phyloP scores from a whole-genome alignment of 306 rosid species.

The Cucurbita maxima region DNA sequence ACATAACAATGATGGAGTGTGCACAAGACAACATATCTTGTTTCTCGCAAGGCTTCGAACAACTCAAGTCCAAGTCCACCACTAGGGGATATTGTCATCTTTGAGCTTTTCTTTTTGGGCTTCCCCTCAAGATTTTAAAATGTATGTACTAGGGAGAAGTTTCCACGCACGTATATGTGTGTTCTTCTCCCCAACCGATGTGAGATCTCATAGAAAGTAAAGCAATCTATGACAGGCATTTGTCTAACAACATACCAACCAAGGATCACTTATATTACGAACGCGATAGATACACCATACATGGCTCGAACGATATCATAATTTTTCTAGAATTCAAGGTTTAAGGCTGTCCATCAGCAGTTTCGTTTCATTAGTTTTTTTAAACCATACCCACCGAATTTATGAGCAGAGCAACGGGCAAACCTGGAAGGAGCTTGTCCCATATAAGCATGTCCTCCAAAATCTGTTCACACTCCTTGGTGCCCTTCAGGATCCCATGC shows the following conservation, averaged over 20 bases:
- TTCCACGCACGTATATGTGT: no score
- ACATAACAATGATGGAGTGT: neutral
- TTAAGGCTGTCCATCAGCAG: neutral
- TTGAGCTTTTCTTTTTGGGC: accelerated
- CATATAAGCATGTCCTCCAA: slow-evolving; percentile 43
- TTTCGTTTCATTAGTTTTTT: neutral
- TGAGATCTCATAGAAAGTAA: neutral
- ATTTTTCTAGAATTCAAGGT: neutral
- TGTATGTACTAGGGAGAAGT: no score
- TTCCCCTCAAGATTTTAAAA: no score
- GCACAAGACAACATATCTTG: neutral
- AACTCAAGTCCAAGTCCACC: no score
- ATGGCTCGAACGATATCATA: neutral
- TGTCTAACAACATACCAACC: neutral
- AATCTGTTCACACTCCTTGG: slow-evolving; percentile 30
- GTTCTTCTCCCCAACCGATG: neutral
- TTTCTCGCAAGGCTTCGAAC: neutral
- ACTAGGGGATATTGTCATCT: no score
- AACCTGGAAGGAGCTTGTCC: slow-evolving; percentile 46
- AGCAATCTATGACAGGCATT: neutral
- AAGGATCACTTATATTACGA: neutral
- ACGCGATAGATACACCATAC: neutral
- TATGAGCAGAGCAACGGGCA: neutral
- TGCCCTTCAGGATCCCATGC: slow-evolving; percentile 18
- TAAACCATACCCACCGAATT: neutral